phyloP scores from a whole-genome alignment of 805 yeast genomes.

The Isabelozyma pseudorhagii region DNA sequence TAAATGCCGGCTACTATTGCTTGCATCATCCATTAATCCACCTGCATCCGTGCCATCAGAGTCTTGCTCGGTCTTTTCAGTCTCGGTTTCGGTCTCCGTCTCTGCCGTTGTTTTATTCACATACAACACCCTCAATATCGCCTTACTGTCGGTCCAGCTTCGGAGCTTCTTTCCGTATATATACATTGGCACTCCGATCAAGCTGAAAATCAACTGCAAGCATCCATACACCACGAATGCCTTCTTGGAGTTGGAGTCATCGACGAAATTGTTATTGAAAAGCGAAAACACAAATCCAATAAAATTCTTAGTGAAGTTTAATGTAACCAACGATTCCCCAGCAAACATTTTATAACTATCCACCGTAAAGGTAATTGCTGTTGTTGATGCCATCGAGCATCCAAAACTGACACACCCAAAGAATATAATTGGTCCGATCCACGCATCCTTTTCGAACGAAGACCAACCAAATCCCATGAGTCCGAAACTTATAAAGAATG shows the following conservation, averaged over 20 bases:
- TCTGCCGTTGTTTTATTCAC: constrained; percentile 4
- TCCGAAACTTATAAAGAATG: constrained; percentile 46
- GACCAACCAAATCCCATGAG: constrained; percentile 67
- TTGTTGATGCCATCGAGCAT: constrained; percentile 57
- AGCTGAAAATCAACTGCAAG: constrained; percentile 46
- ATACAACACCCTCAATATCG: constrained; percentile 38
- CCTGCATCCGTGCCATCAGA: too few relatives aligned
- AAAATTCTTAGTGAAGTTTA: constrained; percentile 52
- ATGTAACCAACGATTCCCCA: constrained; percentile 54
- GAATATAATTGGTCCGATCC: constrained; percentile 59
- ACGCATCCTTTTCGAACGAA: constrained; percentile 38
- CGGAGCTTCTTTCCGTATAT: constrained; percentile 51
- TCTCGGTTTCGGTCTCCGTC: too few relatives aligned
- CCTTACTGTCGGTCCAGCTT: constrained; percentile 49
- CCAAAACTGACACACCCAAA: constrained; percentile 59
- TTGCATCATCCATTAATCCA: too few relatives aligned
- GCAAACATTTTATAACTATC: constrained; percentile 58
- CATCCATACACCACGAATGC: constrained; percentile 52
- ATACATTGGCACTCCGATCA: constrained; percentile 50
- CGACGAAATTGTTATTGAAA: constrained; percentile 49
- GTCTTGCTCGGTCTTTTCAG: too few relatives aligned
- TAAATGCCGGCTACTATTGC: too few relatives aligned
- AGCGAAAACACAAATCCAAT: constrained; percentile 56
- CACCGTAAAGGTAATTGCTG: constrained; percentile 57
- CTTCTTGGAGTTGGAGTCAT: constrained; percentile 39